These are phyloP conservation scores for Haplosporangium sp. DNA, from an alignment of 371 early-diverging fungal genomes.

Conservation along the genomic window DNA sequence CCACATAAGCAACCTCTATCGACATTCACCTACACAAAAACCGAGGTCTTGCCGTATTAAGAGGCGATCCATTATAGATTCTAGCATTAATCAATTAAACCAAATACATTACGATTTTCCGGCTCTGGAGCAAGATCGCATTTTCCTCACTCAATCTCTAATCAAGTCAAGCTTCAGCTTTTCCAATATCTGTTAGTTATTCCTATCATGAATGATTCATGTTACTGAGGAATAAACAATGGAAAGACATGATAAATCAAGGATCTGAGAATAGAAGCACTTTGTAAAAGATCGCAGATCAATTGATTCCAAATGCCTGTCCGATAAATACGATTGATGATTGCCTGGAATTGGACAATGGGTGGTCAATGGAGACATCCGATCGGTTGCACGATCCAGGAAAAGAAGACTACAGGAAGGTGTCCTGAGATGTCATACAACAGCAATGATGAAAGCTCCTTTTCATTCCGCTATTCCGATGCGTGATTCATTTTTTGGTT, in stretches of 20 bases:
- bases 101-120: not conserved
- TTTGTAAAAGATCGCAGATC: not conserved
- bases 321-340: not conserved
- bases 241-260: not conserved
- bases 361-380: not conserved
- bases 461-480: not conserved
- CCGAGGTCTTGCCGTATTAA: not conserved
- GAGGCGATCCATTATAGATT: conserved; percentile 4
- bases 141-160: not conserved
- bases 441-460: not conserved
- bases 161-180: not conserved
- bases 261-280: not conserved
- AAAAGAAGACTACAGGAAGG: not conserved
- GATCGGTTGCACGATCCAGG: not conserved
- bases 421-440: not conserved
- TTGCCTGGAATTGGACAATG: not conserved
- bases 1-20: not conserved
- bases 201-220: not conserved
- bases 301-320: not conserved
- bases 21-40: not conserved
- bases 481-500: not conserved
- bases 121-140: not conserved
- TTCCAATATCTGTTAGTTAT: not conserved
- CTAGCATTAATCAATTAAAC: conserved; percentile 5
- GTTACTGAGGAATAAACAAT: not conserved